Percentiles rank a stretch among this genome's conserved stretches.
phyloP scores from a whole-genome alignment of 345 rosid species.

The Barbarea vulgaris region DNA sequence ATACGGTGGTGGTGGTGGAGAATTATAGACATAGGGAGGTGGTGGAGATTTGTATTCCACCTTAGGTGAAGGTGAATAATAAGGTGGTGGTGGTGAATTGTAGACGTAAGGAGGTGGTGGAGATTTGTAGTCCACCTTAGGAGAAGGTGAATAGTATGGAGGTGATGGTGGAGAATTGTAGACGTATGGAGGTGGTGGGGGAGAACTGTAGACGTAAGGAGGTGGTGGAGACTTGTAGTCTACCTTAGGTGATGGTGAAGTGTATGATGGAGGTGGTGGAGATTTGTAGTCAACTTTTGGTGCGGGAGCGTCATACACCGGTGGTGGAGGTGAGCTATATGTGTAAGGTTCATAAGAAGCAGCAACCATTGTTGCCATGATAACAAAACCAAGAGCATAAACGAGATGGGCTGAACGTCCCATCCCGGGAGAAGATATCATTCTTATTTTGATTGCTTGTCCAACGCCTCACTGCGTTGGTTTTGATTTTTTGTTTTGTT shows the following conservation, averaged over 20 bases:
- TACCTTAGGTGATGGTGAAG: background rate
- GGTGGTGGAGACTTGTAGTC: background rate
- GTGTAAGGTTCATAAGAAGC: conserved; percentile 30
- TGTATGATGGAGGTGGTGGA: background rate
- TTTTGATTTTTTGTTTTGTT: conserved; percentile 3
- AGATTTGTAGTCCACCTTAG: background rate
- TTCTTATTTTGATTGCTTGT: conserved; percentile 20
- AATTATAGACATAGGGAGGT: background rate
- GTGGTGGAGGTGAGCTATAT: conserved; percentile 18
- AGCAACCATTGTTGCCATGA: conserved; percentile 37
- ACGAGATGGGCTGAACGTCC: conserved; percentile 38
- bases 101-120: background rate
- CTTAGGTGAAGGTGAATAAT: background rate
- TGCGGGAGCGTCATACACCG: background rate
- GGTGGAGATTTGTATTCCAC: background rate
- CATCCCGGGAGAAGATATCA: conserved; percentile 36
- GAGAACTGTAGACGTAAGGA: background rate
- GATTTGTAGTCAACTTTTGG: background rate
- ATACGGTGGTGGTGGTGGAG: background rate
- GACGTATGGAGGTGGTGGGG: background rate
- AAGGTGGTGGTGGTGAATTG: background rate
- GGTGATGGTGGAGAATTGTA: background rate
- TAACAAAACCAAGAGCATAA: conserved; percentile 29
- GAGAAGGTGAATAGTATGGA: background rate
- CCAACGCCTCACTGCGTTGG: conserved; percentile 15